Evolutionary conservation across 176 grass and related monocot species (phyloP), one percentile per base, ranked within the genome.

Genomic region (Avena sativa): DNA sequence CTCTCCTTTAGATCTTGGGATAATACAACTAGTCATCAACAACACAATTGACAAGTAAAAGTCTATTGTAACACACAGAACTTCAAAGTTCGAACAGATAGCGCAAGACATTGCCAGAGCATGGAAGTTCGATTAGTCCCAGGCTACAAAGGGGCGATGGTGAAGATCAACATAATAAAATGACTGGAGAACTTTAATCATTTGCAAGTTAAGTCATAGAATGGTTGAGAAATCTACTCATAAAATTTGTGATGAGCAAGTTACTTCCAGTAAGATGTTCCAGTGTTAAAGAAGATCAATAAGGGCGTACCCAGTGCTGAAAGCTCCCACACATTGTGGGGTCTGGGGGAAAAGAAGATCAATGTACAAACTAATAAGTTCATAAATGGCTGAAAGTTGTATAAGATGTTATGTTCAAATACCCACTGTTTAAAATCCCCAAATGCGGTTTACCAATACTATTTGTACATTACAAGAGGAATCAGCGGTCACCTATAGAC

Each of bases 1-100:
- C n/a, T 76, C 28, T 95, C 88, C 93, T 92, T 82, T 63, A 69
- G 59, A 78, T 36, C 34, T 65, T 58, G 84, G 8, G 26, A 55
- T 23, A 91, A 43, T 78, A 79, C 9, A 76, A 2, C 13, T 17
- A 21, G 46, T 79, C 71, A 87, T 65, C 12, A 38, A 84, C 32
- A 81, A 17, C 46, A 76, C 56, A 34, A 20, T 13, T 73, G 19
- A 23, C 70, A 66, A 74, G n/a, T 28, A 79, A 17, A 85, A 21
- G 30, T 44, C 70, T 71, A 47, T 43, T 57, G 36, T 25, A 71
- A 36, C 9, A 1, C 11, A n/a, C 15, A 49, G 49, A 66, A 32
- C 14, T 75, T 61, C 70, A 53, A 67, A 76, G 1, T 76, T 53
- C 71, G 56, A 59, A 76, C 2, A 74, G 32, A 60, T 65, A 55